These are phyloP conservation scores for Daedaleopsis sinensis DNA, from an alignment of 768 basidiomycete genomes.

Conservation along the genomic window DNA sequence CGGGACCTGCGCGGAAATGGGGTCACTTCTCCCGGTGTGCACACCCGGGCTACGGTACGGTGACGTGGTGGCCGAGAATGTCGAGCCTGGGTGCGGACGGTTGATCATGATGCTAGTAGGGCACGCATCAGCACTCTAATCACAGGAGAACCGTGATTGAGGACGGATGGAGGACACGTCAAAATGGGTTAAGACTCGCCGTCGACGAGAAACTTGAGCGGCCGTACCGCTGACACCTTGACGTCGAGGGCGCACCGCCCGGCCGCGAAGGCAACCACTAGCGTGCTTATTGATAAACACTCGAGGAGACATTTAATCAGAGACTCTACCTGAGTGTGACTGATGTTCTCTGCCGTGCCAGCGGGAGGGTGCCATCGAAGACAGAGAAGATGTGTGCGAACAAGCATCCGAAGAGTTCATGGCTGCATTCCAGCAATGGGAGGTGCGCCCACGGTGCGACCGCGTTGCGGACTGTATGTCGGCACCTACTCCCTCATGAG, in stretches of 20 bases:
- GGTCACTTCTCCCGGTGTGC: background rate
- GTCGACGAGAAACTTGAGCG: background rate
- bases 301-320: background rate
- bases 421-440: background rate
- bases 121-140: background rate
- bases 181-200: background rate
- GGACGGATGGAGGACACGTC: background rate
- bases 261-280: background rate
- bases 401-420: background rate
- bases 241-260: background rate
- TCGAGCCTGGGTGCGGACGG: background rate
- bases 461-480: background rate
- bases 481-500: background rate
- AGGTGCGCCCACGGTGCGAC: background rate
- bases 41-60: background rate
- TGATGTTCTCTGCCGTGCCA: background rate
- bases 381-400: background rate
- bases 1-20: background rate
- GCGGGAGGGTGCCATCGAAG: background rate
- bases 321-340: background rate
- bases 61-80: background rate
- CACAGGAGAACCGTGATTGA: background rate
- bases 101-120: background rate
- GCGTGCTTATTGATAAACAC: background rate
- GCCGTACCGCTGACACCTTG: background rate